phyloP scores from a whole-genome alignment of 768 basidiomycete genomes.

The Trichaptum fuscoviolaceum region DNA sequence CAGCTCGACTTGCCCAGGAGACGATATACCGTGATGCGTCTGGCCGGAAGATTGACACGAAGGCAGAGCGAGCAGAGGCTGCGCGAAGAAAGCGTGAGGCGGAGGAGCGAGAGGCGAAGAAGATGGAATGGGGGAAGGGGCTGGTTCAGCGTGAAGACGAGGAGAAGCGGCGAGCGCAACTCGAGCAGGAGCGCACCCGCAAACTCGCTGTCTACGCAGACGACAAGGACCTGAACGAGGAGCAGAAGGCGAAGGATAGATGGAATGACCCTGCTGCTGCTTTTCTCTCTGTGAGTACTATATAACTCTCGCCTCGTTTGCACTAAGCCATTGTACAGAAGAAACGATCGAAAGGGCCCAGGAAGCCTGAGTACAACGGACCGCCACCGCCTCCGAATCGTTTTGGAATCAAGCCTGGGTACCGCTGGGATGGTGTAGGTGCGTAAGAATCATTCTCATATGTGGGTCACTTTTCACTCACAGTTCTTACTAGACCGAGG shows the following conservation, averaged over 20 bases:
- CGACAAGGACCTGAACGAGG: slow-evolving; percentile 82
- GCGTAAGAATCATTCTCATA: too few species aligned
- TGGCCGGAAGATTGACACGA: slow-evolving; percentile 86
- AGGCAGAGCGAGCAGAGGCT: slow-evolving; percentile 79
- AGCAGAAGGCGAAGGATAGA: slow-evolving; percentile 69
- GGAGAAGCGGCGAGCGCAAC: slow-evolving; percentile 57
- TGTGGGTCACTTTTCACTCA: too few species aligned
- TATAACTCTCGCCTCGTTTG: neutral
- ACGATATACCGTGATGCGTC: slow-evolving; percentile 91
- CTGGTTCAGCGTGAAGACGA: slow-evolving; percentile 80
- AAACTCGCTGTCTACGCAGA: slow-evolving; percentile 78
- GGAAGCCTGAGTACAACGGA: slow-evolving; percentile 79
- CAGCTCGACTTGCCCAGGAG: slow-evolving; percentile 56
- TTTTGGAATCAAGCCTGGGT: slow-evolving; percentile 42
- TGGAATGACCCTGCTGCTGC: slow-evolving; percentile 99
- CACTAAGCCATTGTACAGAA: slow-evolving; percentile 41
- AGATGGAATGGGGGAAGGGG: slow-evolving; percentile 99
- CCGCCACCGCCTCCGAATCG: slow-evolving; percentile 79
- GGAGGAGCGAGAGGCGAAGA: slow-evolving; percentile 82
- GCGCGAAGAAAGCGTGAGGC: slow-evolving; percentile 72
- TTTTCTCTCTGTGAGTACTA: slow-evolving; percentile 72
- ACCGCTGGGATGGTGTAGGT: slow-evolving; percentile 52
- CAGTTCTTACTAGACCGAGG: slow-evolving; percentile 57
- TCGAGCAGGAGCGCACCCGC: slow-evolving; percentile 60
- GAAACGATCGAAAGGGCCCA: slow-evolving; percentile 67